These are phyloP conservation scores for Letharia columbiana DNA, from an alignment of 495 filamentous ascomycete genomes.

Conservation along the genomic window DNA sequence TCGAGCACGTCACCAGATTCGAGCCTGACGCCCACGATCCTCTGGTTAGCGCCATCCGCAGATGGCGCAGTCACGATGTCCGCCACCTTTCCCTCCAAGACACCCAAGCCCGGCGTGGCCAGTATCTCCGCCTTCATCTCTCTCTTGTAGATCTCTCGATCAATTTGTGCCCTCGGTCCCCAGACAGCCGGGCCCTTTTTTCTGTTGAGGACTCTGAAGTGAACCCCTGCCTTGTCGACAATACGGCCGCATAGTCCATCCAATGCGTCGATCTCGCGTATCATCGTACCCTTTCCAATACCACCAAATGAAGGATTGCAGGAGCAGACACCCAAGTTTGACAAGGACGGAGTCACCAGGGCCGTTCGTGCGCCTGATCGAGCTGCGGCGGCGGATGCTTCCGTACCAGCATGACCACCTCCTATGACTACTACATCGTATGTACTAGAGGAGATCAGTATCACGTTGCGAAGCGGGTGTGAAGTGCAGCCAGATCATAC, in stretches of 20 bases:
- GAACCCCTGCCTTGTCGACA: slow-evolving; percentile 86
- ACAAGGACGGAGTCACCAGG: slow-evolving; percentile 72
- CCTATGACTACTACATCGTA: slow-evolving; percentile 95
- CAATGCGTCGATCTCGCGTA: slow-evolving; percentile 90
- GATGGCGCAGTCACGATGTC: slow-evolving; percentile 64
- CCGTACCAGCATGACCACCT: slow-evolving; percentile 89
- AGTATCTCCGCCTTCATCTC: slow-evolving; percentile 85
- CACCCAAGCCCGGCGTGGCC: slow-evolving; percentile 62
- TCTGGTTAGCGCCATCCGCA: slow-evolving; percentile 50
- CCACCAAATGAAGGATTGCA: slow-evolving; percentile 97
- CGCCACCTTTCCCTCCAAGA: slow-evolving; percentile 81
- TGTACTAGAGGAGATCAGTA: slow-evolving; percentile 38
- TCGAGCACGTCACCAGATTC: slow-evolving; percentile 82
- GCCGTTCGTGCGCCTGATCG: slow-evolving; percentile 83
- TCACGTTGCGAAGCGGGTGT: slow-evolving; percentile 1
- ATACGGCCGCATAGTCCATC: slow-evolving; percentile 85
- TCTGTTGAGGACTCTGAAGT: slow-evolving; percentile 80
- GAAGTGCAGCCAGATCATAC: neutral
- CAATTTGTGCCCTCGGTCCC: slow-evolving; percentile 95
- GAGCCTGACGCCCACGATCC: slow-evolving; percentile 70
- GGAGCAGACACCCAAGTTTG: slow-evolving; percentile 91
- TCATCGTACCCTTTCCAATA: slow-evolving; percentile 97
- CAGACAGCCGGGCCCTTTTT: slow-evolving; percentile 93
- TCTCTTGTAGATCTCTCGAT: slow-evolving; percentile 79
- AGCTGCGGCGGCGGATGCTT: slow-evolving; percentile 90